Conservation (phyloP, 2,329 filamentous ascomycete species). For the Sclerotinia sclerotiorum region DNA sequence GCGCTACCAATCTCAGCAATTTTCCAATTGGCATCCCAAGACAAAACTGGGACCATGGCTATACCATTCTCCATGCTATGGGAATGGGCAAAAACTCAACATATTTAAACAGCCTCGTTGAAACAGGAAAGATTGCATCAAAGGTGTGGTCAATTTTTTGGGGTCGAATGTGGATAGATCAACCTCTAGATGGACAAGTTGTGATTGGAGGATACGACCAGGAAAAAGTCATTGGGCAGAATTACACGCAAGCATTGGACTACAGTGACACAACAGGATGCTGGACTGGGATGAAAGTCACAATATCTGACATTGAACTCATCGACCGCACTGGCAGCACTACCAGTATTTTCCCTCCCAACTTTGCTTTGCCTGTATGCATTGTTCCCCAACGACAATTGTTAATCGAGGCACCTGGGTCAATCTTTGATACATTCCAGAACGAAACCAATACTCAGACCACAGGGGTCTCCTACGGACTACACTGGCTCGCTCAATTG, state of each 20-base stretch:
- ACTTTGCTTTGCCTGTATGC: slow-evolving; percentile 13
- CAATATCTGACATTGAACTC: slow-evolving; percentile 15
- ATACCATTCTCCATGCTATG: slow-evolving; percentile 15
- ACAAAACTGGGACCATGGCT: slow-evolving; percentile 3
- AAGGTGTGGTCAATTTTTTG: slow-evolving; percentile 16
- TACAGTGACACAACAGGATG: slow-evolving; percentile 9
- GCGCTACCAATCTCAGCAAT: neutral
- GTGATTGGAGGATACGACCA: slow-evolving; percentile 10
- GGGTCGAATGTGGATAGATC: slow-evolving; percentile 15
- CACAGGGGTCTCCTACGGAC: slow-evolving; percentile 7
- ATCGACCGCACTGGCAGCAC: slow-evolving; percentile 2
- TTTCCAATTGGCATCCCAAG: slow-evolving; percentile 16
- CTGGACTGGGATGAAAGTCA: slow-evolving; percentile 16
- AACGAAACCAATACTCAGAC: slow-evolving; percentile 4
- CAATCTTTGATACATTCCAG: neutral
- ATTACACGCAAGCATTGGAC: slow-evolving; percentile 7
- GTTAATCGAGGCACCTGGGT: slow-evolving; percentile 3
- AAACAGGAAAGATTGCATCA: neutral
- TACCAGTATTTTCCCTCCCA: slow-evolving; percentile 2
- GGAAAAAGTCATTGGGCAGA: slow-evolving; percentile 12
- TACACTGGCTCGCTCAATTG: slow-evolving; percentile 3
- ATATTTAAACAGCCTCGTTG: neutral
- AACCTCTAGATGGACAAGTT: slow-evolving; percentile 1
- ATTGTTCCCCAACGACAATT: slow-evolving; percentile 15
- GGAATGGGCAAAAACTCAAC: slow-evolving; percentile 11